Evolutionary conservation across 2,329 filamentous ascomycete species (phyloP).

Genomic region (Cercospora sojina): DNA sequence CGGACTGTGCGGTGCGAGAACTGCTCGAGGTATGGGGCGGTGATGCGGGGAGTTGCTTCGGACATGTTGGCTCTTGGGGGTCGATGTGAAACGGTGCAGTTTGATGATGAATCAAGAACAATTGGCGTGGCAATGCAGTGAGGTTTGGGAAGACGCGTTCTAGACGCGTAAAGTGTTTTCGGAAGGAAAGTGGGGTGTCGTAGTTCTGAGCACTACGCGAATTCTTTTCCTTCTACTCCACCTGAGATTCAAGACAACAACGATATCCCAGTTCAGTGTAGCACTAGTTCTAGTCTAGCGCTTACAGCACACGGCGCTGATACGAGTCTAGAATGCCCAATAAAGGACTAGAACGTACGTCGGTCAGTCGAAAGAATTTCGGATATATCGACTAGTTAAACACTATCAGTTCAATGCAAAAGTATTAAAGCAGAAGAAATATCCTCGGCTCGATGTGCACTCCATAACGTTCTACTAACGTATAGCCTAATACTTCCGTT

Average conservation of each 20-base stretch:
- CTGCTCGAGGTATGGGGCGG: slow-evolving; percentile 72
- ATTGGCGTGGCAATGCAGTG: neutral
- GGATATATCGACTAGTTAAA: no score
- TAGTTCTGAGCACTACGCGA: slow-evolving; percentile 1
- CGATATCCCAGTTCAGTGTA: neutral
- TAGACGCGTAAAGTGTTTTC: slow-evolving; percentile 9
- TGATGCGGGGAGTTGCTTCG: slow-evolving; percentile 78
- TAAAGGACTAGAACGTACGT: no score
- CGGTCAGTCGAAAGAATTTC: no score
- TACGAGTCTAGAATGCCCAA: no score
- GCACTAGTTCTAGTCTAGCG: no score
- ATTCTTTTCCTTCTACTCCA: neutral
- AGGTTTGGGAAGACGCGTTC: slow-evolving; percentile 6
- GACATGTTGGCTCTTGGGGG: slow-evolving; percentile 55
- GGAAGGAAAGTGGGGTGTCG: neutral
- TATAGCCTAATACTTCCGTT: no score
- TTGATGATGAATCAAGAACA: neutral
- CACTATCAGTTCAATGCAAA: no score
- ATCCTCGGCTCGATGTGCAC: no score
- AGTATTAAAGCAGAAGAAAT: no score
- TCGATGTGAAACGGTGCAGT: neutral
- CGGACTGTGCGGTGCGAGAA: slow-evolving; percentile 74
- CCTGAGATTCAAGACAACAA: neutral
- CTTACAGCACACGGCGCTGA: no score
- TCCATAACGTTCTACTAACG: no score